Conservation (phyloP, 2,329 filamentous ascomycete genomes). For the Colletotrichum falcatum region DNA sequence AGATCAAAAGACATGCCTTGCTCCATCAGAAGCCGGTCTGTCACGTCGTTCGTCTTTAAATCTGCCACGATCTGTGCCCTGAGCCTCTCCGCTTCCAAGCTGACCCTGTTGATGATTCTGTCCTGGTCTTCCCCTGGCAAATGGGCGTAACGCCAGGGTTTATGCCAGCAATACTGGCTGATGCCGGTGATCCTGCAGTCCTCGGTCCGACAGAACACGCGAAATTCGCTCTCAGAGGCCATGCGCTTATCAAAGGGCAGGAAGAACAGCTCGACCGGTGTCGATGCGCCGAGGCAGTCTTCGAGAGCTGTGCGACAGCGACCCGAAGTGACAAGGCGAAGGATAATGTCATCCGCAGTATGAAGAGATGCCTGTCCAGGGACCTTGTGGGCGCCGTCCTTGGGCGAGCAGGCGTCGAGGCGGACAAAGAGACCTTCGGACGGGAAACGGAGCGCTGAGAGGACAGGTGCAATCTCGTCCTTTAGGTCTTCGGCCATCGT, state of each 20-base stretch:
- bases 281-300: conserved; percentile 43
- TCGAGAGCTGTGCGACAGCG: conserved; percentile 52
- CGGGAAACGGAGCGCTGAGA: conserved; percentile 46
- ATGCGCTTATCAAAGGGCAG: conserved; percentile 57
- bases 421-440: conserved; percentile 56
- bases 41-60: conserved; percentile 42
- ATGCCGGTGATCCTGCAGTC: conserved; percentile 50
- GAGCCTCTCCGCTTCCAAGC: conserved; percentile 42
- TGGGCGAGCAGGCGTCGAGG: conserved; percentile 57
- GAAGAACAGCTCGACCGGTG: conserved; percentile 51
- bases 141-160: conserved; percentile 47
- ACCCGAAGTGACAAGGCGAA: conserved; percentile 53
- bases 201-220: conserved; percentile 57
- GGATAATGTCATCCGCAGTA: conserved; percentile 50
- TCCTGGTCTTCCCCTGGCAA: conserved; percentile 32
- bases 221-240: conserved; percentile 53
- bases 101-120: conserved; percentile 41
- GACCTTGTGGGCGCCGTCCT: conserved; percentile 51
- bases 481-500: conserved; percentile 50
- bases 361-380: conserved; percentile 47
- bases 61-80: conserved; percentile 47
- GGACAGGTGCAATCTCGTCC: conserved; percentile 47
- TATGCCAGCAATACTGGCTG: conserved; percentile 57
- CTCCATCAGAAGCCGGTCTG: conserved; percentile 48
- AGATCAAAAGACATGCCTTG: conserved; percentile 60